Conservation (phyloP, 1,284 basidiomycete species). For the Farysia itapuensis region DNA sequence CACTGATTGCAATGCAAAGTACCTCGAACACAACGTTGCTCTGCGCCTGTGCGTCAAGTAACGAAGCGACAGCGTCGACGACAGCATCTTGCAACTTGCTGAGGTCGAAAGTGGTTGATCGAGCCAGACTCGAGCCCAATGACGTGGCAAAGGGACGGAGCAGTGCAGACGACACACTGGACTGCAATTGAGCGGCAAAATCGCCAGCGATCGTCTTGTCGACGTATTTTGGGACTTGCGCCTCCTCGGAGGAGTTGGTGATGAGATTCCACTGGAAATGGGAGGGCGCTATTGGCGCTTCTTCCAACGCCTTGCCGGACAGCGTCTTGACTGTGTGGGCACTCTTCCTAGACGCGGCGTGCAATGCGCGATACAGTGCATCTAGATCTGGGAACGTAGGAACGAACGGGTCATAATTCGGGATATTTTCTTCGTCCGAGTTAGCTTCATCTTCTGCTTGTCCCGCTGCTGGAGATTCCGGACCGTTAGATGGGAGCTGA, state of each 20-base stretch:
- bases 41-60: slow-evolving; percentile 1
- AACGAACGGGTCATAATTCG: slow-evolving; percentile 24
- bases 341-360: slow-evolving; percentile 7
- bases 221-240: slow-evolving; percentile 35
- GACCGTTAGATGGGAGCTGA: slow-evolving; percentile 13
- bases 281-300: background rate
- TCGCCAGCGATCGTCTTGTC: slow-evolving; percentile 55
- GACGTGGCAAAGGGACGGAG: no score
- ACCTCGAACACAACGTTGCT: slow-evolving; percentile 10
- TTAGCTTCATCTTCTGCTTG: slow-evolving; percentile 3
- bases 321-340: no score
- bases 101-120: slow-evolving; percentile 23
- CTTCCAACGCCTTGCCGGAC: background rate
- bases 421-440: slow-evolving; percentile 17
- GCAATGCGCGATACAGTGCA: slow-evolving; percentile 21
- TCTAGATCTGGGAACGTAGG: slow-evolving; percentile 37
- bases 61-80: slow-evolving; percentile 3
- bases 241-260: slow-evolving; percentile 14
- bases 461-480: slow-evolving; percentile 5
- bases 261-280: slow-evolving; percentile 40
- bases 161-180: slow-evolving; percentile 41
- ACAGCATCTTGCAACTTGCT: slow-evolving; percentile 3
- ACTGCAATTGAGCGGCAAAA: slow-evolving; percentile 56
- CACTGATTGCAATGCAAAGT: slow-evolving; percentile 73
- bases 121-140: slow-evolving; percentile 14